Evolutionary conservation across 2,329 filamentous ascomycete genomes (phyloP).

Genomic region (Verticillium klebahnii): DNA sequence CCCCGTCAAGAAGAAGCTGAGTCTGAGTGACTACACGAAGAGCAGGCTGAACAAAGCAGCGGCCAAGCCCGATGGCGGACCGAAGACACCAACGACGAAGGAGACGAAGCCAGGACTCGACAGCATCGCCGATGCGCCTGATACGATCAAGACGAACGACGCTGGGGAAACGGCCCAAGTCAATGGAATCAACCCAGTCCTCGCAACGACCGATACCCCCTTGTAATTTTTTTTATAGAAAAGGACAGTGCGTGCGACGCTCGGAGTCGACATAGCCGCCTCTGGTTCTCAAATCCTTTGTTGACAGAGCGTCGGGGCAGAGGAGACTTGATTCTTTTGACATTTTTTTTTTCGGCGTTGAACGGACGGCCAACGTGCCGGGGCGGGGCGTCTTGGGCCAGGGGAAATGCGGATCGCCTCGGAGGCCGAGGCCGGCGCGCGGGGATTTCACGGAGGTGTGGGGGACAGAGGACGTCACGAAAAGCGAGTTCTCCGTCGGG

Average conservation of each 20-base stretch:
- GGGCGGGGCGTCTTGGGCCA: background rate
- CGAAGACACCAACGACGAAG: slow-evolving; percentile 21
- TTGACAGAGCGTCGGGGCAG: background rate
- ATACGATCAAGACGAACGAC: slow-evolving; percentile 23
- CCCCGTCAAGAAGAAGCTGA: slow-evolving; percentile 64
- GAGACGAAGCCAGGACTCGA: slow-evolving; percentile 33
- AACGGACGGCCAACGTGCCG: background rate
- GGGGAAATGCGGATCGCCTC: slow-evolving; percentile 2
- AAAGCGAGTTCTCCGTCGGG: background rate
- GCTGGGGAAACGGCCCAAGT: slow-evolving; percentile 5
- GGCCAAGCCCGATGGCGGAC: slow-evolving; percentile 18
- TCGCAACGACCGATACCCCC: slow-evolving; percentile 9
- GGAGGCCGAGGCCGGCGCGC: background rate
- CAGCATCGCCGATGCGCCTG: slow-evolving; percentile 27
- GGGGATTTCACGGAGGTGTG: background rate
- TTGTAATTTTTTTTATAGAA: slow-evolving; percentile 28
- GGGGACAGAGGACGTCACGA: background rate
- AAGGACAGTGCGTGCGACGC: background rate
- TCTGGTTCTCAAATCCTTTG: background rate
- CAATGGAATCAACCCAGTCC: slow-evolving; percentile 5
- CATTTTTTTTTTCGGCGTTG: background rate
- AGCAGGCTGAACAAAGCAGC: slow-evolving; percentile 53
- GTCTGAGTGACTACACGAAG: slow-evolving; percentile 61
- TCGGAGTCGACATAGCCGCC: background rate
- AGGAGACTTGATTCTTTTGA: background rate